Conservation (phyloP, 805 yeast species). For the Candida vartiovaarae region DNA sequence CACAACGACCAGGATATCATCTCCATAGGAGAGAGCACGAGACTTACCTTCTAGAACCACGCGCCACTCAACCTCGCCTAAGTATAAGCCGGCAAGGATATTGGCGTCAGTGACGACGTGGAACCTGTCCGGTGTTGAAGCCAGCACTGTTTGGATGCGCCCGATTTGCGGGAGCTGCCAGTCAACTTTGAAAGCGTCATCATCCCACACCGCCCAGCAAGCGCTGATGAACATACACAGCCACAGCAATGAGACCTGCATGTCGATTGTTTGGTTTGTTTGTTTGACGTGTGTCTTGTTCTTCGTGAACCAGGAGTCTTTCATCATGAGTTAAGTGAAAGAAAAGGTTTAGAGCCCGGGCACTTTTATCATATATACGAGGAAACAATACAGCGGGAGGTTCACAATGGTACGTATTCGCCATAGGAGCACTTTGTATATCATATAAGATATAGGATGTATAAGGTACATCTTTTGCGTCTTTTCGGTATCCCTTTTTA, state of each 20-base stretch:
- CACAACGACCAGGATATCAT: slow-evolving; percentile 17
- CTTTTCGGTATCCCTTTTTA: too few species aligned
- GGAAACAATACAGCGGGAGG: neutral
- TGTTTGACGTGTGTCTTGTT: neutral
- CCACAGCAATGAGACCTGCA: slow-evolving; percentile 1
- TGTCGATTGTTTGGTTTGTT: neutral
- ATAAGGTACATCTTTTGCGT: too few species aligned
- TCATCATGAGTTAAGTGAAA: neutral
- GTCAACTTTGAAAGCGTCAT: slow-evolving; percentile 49
- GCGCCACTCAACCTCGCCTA: slow-evolving; percentile 31
- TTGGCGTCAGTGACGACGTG: slow-evolving; percentile 23
- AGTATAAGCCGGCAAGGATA: slow-evolving; percentile 30
- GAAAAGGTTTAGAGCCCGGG: neutral
- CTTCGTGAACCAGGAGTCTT: too few species aligned
- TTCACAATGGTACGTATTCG: too few species aligned
- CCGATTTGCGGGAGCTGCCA: slow-evolving; percentile 48
- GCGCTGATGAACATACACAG: neutral
- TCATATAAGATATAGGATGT: too few species aligned
- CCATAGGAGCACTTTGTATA: too few species aligned
- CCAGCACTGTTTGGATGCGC: slow-evolving; percentile 19
- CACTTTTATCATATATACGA: neutral
- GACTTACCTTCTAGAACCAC: slow-evolving; percentile 15
- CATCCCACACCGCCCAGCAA: slow-evolving; percentile 30
- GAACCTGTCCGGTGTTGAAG: slow-evolving; percentile 12
- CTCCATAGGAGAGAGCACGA: neutral